A percentile compares a stretch with the other conserved stretches of the same genome.
Conservation (phyloP, 352 stramenopile species). For the Globisporangium paddicum region DNA sequence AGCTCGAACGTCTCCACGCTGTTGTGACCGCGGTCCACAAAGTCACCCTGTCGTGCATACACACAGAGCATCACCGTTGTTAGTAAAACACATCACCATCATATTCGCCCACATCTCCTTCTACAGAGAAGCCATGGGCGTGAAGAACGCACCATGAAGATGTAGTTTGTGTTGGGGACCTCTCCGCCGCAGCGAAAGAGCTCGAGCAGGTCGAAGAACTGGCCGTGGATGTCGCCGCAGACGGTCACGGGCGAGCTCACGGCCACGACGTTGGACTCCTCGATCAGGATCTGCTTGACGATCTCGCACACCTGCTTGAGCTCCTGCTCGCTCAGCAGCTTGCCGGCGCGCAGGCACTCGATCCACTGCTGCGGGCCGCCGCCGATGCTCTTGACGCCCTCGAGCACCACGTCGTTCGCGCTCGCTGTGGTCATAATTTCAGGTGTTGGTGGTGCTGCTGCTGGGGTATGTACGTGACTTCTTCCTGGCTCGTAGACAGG, state of each 20-base stretch:
- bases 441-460: neutral
- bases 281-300: conserved; percentile 89
- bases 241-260: conserved; percentile 88
- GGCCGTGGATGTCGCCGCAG: conserved; percentile 87
- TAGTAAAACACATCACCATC: neutral
- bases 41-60: conserved; percentile 63
- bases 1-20: conserved; percentile 89
- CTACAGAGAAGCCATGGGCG: too few species aligned
- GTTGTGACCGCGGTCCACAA: conserved; percentile 89
- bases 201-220: conserved; percentile 89
- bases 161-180: conserved; percentile 85
- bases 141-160: conserved; percentile 75
- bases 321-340: conserved; percentile 83
- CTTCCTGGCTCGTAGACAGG: neutral
- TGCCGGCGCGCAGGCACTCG: conserved; percentile 68
- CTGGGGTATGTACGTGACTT: too few species aligned
- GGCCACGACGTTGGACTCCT: conserved; percentile 90
- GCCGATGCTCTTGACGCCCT: conserved; percentile 50
- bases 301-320: conserved; percentile 89
- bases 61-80: neutral
- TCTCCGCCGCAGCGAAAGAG: conserved; percentile 85
- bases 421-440: conserved; percentile 39
- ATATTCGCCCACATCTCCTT: too few species aligned
- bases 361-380: conserved; percentile 84
- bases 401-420: conserved; percentile 54